phyloP scores from a whole-genome alignment of 2,329 filamentous ascomycete genomes.

The Clarireedia hainanense region DNA sequence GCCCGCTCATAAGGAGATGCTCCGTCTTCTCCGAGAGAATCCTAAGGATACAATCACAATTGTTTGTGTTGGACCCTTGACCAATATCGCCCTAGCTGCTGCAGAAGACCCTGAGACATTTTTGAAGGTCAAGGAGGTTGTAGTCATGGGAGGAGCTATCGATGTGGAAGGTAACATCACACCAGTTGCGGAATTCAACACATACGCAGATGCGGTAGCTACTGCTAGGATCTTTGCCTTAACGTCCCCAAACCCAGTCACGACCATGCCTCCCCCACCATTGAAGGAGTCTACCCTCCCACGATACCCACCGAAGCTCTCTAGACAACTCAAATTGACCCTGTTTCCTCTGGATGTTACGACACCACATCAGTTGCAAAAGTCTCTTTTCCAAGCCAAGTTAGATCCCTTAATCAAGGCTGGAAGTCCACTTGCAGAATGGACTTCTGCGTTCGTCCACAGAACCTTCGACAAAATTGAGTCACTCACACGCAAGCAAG shows the following conservation, averaged over 20 bases:
- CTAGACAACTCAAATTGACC: conserved; percentile 55
- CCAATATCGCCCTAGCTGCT: conserved; percentile 86
- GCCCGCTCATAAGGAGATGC: conserved; percentile 76
- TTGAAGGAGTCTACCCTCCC: conserved; percentile 42
- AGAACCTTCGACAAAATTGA: conserved; percentile 64
- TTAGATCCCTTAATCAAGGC: conserved; percentile 47
- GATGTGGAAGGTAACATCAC: conserved; percentile 73
- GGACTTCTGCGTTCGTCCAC: conserved; percentile 65
- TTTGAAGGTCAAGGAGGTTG: conserved; percentile 78
- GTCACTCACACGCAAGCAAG: conserved; percentile 49
- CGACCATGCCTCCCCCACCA: conserved; percentile 70
- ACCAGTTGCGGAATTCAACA: conserved; percentile 91
- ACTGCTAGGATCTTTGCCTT: conserved; percentile 70
- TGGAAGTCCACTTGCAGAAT: conserved; percentile 66
- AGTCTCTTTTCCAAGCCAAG: conserved; percentile 48
- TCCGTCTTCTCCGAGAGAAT: conserved; percentile 76
- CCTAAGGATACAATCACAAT: conserved; percentile 82
- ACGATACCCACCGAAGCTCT: conserved; percentile 56
- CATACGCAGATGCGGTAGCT: conserved; percentile 77
- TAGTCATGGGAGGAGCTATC: conserved; percentile 91
- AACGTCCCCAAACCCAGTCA: conserved; percentile 63
- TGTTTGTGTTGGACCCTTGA: conserved; percentile 81
- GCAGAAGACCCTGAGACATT: conserved; percentile 85
- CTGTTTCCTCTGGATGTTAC: conserved; percentile 76
- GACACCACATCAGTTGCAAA: conserved; percentile 57